A percentile compares a stretch with the other conserved stretches of the same genome.
phyloP scores from a whole-genome alignment of 306 rosid genomes.

The Nissolia schottii region DNA sequence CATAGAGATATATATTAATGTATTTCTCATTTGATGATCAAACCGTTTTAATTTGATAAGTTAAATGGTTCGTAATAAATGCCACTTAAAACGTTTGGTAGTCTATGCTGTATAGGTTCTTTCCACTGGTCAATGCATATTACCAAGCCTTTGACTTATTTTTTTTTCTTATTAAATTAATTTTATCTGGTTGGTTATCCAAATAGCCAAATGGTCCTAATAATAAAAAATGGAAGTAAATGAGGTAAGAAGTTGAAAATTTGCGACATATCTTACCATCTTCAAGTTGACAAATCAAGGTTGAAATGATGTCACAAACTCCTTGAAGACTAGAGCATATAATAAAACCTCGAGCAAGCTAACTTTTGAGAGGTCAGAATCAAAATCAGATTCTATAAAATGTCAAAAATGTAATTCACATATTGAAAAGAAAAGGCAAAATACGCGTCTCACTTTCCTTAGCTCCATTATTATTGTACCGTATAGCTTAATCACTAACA shows the following conservation, averaged over 20 bases:
- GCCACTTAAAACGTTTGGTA: background rate
- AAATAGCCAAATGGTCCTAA: background rate
- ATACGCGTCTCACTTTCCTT: background rate
- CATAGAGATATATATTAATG: background rate
- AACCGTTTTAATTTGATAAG: constrained; percentile 39
- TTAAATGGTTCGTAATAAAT: constrained; percentile 11
- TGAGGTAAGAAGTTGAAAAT: constrained; percentile 56
- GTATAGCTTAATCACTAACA: background rate
- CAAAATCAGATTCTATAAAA: constrained; percentile 38
- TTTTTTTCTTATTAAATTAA: background rate
- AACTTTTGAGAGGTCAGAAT: constrained; percentile 37
- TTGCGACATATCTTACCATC: constrained; percentile 31
- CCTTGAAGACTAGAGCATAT: constrained; percentile 17
- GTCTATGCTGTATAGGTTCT: background rate
- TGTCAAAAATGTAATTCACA: constrained; percentile 39
- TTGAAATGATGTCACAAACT: constrained; percentile 44
- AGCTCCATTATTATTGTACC: background rate
- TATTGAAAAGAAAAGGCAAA: background rate
- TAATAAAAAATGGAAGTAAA: constrained; percentile 9
- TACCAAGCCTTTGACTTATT: constrained; percentile 14
- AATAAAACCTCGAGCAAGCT: constrained; percentile 35
- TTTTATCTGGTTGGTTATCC: constrained; percentile 32
- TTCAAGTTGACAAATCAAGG: constrained; percentile 34
- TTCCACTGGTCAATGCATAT: constrained; percentile 1
- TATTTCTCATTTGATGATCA: constrained; percentile 15